Evolutionary conservation across 345 rosid species (phyloP).

Genomic region (Eucalyptus regnans): DNA sequence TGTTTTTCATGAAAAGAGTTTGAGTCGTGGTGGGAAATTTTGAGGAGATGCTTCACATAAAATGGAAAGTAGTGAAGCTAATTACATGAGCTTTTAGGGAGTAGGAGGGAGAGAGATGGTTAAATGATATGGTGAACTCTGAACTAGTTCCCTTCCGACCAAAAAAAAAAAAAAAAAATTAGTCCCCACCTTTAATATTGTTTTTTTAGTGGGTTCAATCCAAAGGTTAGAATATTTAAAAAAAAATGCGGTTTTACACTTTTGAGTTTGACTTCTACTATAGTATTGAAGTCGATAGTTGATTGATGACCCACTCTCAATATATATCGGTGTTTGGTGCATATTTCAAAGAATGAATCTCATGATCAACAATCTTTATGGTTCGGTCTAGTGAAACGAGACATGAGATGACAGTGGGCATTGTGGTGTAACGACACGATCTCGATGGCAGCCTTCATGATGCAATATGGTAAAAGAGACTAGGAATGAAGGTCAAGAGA

Average conservation of each 20-base stretch:
- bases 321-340: neutral
- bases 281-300: too few species aligned
- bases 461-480: fast-evolving
- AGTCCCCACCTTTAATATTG: neutral
- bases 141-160: neutral
- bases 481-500: neutral
- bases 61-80: neutral
- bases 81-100: neutral
- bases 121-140: neutral
- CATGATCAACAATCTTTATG: neutral
- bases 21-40: neutral
- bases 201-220: neutral
- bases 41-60: neutral
- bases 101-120: neutral
- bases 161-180: neutral
- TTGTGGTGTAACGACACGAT: neutral
- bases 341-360: neutral
- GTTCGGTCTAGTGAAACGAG: neutral
- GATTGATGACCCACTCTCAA: neutral
- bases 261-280: too few species aligned
- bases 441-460: neutral
- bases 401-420: neutral
- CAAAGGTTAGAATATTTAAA: neutral
- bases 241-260: neutral
- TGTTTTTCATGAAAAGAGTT: neutral